Evolutionary conservation across 257 asterid genomes (phyloP).

Genomic region (Penstemon newberryi): DNA sequence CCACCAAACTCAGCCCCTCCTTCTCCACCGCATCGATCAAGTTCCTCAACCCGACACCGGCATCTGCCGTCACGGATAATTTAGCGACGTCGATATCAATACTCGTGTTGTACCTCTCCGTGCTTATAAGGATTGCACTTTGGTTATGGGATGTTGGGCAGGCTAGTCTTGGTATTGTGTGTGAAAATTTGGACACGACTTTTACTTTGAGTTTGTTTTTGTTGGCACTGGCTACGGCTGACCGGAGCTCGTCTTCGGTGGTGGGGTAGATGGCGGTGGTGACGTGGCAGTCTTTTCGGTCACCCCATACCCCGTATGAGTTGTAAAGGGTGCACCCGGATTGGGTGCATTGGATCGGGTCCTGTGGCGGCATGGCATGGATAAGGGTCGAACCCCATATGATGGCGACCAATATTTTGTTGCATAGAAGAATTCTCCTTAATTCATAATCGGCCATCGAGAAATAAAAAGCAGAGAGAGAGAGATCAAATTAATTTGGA

Average conservation of each 20-base stretch:
- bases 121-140: slow-evolving; percentile 57
- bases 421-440: slow-evolving; percentile 1
- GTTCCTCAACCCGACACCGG: slow-evolving; percentile 65
- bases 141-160: slow-evolving; percentile 41
- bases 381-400: slow-evolving; percentile 13
- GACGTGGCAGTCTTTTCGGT: slow-evolving; percentile 54
- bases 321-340: slow-evolving; percentile 57
- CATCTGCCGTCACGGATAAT: slow-evolving; percentile 54
- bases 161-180: slow-evolving; percentile 69
- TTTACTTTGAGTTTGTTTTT: slow-evolving; percentile 51
- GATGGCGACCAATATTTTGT: slow-evolving; percentile 12
- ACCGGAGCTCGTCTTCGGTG: slow-evolving; percentile 61
- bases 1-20: slow-evolving; percentile 69
- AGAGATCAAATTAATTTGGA: not conserved
- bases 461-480: not conserved
- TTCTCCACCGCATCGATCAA: slow-evolving; percentile 57
- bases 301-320: slow-evolving; percentile 74
- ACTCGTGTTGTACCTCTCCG: slow-evolving; percentile 46
- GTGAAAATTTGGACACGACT: slow-evolving; percentile 70
- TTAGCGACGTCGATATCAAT: slow-evolving; percentile 42
- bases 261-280: slow-evolving; percentile 54
- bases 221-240: slow-evolving; percentile 60
- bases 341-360: slow-evolving; percentile 59
- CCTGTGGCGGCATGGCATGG: slow-evolving; percentile 61
- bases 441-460: slow-evolving; percentile 21